Evolutionary conservation across 2,329 filamentous ascomycete species (phyloP), one percentile per base, ranked within the genome.

Genomic region (Exserohilum rostratum): DNA sequence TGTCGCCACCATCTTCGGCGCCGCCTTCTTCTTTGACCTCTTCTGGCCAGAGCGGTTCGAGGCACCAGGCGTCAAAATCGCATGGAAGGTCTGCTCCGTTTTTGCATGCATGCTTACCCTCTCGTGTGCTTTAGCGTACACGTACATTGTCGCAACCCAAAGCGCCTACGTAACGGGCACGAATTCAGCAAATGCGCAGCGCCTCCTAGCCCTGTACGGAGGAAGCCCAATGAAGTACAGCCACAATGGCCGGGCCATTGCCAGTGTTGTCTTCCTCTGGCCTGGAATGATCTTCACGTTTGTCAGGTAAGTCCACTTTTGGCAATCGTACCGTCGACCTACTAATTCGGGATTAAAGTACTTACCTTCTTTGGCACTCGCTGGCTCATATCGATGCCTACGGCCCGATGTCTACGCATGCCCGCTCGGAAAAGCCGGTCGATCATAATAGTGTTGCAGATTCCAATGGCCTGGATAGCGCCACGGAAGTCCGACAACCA

Each of bases 1-100:
- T 15, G 80, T 85, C 7, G 83, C 83, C 12, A 82, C 79, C 40
- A 81, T 86, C 62, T 86, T 86, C 62, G 83, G 83, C 18, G 79
- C 80, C 0, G 83, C 79, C 0, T 86, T 86, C 75, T 85, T 86
- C 76, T 85, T 86, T 70, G 84, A 86, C 64, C 78, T 86, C 3
- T 85, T 85, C 72, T 86, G 82, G 82, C 83, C 83, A 0, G 82
- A 83, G 46, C 77, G 83, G 43, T 67, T 76, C 9, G 83, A 86
- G 57, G 79, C 75, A 3, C 66, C 57, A 17, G 67, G 74, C 17
- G 82, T 85, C 3, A 79, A 80, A 44, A 61, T 79, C n/a, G 80
- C 82, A 0, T 86, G 83, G 84, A 82, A 78, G 62, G 75, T 81
- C 10, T 82, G 77, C 57, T 79, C 80, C 0, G 68, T 84, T 1